phyloP scores from a whole-genome alignment of 805 yeast species.

The Candida manassasensis region DNA sequence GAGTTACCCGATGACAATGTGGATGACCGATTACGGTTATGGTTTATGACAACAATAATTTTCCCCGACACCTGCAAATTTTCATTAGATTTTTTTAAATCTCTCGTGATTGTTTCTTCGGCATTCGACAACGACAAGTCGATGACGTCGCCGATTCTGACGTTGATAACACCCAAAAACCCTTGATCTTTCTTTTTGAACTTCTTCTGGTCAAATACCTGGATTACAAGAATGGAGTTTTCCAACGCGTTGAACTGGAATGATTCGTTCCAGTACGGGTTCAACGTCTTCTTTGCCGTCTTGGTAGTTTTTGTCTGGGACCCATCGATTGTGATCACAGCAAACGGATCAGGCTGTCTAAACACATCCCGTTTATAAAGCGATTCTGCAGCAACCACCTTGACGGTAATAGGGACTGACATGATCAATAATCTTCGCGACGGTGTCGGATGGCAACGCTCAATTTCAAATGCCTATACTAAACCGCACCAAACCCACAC shows the following conservation, averaged over 20 bases:
- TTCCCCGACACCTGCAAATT: constrained; percentile 91
- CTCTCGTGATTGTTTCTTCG: constrained; percentile 90
- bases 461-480: too few relatives aligned
- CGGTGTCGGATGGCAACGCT: not conserved
- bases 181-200: constrained; percentile 99
- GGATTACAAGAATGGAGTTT: constrained; percentile 82
- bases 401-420: constrained; percentile 47
- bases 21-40: constrained; percentile 15
- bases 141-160: constrained; percentile 83
- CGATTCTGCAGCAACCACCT: constrained; percentile 93
- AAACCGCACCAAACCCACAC: too few relatives aligned
- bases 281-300: constrained; percentile 87
- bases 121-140: constrained; percentile 49
- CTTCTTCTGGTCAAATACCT: constrained; percentile 94
- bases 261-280: constrained; percentile 97
- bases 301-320: constrained; percentile 92
- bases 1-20: constrained; percentile 13
- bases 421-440: constrained; percentile 8
- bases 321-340: constrained; percentile 96
- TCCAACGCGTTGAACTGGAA: constrained; percentile 76
- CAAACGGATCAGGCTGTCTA: constrained; percentile 96
- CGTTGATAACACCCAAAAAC: constrained; percentile 90
- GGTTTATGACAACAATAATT: constrained; percentile 71
- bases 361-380: constrained; percentile 92
- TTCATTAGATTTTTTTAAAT: constrained; percentile 86